Conservation (phyloP, 768 basidiomycete species). For the Mycena capillaripes region DNA sequence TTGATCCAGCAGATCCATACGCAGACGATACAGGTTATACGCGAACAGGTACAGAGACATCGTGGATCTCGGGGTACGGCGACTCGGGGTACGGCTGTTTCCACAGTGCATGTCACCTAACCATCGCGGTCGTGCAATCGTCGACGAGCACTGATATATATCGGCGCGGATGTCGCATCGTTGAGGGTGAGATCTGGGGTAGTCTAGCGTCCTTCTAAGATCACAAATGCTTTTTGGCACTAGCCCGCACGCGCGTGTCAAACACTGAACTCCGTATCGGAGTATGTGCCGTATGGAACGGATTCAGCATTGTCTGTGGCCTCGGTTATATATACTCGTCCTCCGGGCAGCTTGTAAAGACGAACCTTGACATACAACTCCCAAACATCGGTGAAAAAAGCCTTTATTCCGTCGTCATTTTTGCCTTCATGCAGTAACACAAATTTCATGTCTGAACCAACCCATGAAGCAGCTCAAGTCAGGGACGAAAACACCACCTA, state of each 20-base stretch:
- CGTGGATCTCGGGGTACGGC: too few relatives aligned
- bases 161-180: neutral
- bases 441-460: conserved; percentile 88
- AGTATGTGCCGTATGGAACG: conserved; percentile 95
- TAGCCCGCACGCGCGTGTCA: conserved; percentile 86
- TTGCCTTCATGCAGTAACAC: conserved; percentile 93
- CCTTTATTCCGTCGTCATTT: conserved; percentile 96
- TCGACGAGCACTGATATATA: neutral
- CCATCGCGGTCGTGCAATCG: too few relatives aligned
- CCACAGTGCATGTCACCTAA: too few relatives aligned
- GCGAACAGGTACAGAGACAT: too few relatives aligned
- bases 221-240: conserved; percentile 87
- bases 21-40: neutral
- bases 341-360: neutral
- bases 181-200: neutral
- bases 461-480: conserved; percentile 37
- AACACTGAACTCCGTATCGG: conserved; percentile 85
- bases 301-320: conserved; percentile 86
- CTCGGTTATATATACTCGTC: conserved; percentile 24
- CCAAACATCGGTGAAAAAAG: conserved; percentile 97
- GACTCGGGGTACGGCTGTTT: too few relatives aligned
- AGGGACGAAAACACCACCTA: conserved; percentile 57
- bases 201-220: neutral
- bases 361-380: conserved; percentile 96
- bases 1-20: neutral